Conservation (phyloP, 2,329 filamentous ascomycete species). For the Nannizziopsis arthrosporioides region DNA sequence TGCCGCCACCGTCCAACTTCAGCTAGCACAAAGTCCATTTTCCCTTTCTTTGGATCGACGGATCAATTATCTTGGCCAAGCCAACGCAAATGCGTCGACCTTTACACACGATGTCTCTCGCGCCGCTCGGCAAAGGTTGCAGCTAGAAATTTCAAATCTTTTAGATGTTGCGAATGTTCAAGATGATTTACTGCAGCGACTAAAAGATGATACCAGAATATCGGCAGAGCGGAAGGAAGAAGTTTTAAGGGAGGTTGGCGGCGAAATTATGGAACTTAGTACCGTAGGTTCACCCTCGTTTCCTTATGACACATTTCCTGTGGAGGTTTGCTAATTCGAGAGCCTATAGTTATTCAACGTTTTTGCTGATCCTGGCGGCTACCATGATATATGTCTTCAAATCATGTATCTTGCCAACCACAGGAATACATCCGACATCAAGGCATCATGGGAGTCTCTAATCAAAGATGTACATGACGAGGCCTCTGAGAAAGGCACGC, state of each 20-base stretch:
- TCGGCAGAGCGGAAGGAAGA: constrained; percentile 49
- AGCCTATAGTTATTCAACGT: constrained; percentile 69
- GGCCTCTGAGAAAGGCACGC: constrained; percentile 34
- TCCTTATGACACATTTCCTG: neutral
- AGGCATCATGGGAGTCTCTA: constrained; percentile 70
- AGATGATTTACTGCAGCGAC: constrained; percentile 71
- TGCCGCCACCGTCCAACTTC: constrained; percentile 73
- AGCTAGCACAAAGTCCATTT: constrained; percentile 75
- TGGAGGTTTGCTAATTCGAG: neutral
- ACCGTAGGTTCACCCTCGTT: constrained; percentile 45
- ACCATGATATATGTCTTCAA: constrained; percentile 84
- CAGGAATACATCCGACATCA: constrained; percentile 74
- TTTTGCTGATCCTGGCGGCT: constrained; percentile 80
- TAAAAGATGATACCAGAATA: constrained; percentile 62
- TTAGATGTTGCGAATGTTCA: constrained; percentile 92
- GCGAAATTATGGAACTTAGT: constrained; percentile 63
- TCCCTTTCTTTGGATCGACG: constrained; percentile 66
- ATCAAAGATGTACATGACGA: constrained; percentile 58
- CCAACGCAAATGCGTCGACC: constrained; percentile 85
- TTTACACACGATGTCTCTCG: constrained; percentile 63
- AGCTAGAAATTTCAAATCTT: constrained; percentile 72
- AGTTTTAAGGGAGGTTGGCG: constrained; percentile 59
- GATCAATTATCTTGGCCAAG: constrained; percentile 78
- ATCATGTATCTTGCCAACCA: constrained; percentile 90
- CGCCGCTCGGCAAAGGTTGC: constrained; percentile 70